These are phyloP conservation scores for Brettanomyces sp. DNA, from an alignment of 805 yeast species.

Conservation along the genomic window DNA sequence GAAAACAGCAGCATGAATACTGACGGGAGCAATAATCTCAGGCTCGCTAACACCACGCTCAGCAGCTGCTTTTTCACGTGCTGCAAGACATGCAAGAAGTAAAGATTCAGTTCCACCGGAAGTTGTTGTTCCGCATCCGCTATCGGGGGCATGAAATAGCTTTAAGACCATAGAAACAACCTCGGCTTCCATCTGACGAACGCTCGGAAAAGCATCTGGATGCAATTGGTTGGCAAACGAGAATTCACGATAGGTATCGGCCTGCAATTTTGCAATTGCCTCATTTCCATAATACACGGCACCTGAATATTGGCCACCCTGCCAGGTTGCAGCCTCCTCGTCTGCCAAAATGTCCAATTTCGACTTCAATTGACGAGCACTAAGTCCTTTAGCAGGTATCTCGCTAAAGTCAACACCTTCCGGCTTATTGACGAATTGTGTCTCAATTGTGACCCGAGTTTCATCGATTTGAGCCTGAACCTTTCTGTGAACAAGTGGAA, in stretches of 20 bases:
- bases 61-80: slow-evolving; percentile 63
- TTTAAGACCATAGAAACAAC: slow-evolving; percentile 84
- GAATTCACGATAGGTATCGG: slow-evolving; percentile 64
- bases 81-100: slow-evolving; percentile 77
- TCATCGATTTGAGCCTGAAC: slow-evolving; percentile 33
- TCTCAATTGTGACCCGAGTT: slow-evolving; percentile 42
- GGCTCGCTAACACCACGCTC: slow-evolving; percentile 57
- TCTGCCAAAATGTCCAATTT: slow-evolving; percentile 42
- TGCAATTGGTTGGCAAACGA: slow-evolving; percentile 91
- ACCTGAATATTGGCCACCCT: slow-evolving; percentile 79
- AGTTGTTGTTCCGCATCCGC: slow-evolving; percentile 72
- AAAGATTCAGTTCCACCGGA: slow-evolving; percentile 96
- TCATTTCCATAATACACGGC: slow-evolving; percentile 95
- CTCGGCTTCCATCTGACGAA: slow-evolving; percentile 93
- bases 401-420: slow-evolving; percentile 30
- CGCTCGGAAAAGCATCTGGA: slow-evolving; percentile 95
- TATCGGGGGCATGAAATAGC: slow-evolving; percentile 70
- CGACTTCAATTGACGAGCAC: slow-evolving; percentile 33
- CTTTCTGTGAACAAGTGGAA: slow-evolving; percentile 34
- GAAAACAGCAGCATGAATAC: slow-evolving; percentile 92
- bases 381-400: slow-evolving; percentile 56
- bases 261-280: slow-evolving; percentile 65
- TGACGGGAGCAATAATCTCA: slow-evolving; percentile 81
- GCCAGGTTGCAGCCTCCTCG: slow-evolving; percentile 66
- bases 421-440: slow-evolving; percentile 47